A percentile compares a stretch with the other conserved stretches of the same genome.
phyloP scores from a whole-genome alignment of 805 yeast species.

The Lachancea nothofagi region DNA sequence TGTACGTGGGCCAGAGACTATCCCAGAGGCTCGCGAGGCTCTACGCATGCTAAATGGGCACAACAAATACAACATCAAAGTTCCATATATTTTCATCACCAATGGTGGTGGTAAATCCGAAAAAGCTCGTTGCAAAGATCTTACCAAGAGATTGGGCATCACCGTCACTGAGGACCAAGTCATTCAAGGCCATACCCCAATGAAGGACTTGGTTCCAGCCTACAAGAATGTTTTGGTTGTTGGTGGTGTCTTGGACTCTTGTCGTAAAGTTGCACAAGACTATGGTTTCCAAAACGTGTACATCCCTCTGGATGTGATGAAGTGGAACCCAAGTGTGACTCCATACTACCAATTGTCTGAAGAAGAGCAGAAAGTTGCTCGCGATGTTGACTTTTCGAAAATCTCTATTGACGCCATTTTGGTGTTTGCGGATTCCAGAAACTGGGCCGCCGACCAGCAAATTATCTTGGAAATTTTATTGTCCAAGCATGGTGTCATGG shows the following conservation, averaged over 20 bases:
- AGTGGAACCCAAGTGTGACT: slow-evolving; percentile 81
- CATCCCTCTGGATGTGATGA: slow-evolving; percentile 75
- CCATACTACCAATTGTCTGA: slow-evolving; percentile 78
- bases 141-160: slow-evolving; percentile 53
- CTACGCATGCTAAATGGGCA: slow-evolving; percentile 67
- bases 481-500: slow-evolving; percentile 77
- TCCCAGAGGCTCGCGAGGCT: slow-evolving; percentile 75
- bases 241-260: slow-evolving; percentile 83
- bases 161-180: slow-evolving; percentile 71
- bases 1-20: slow-evolving; percentile 76
- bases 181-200: slow-evolving; percentile 91
- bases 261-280: slow-evolving; percentile 74
- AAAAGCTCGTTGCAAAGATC: slow-evolving; percentile 62
- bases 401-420: slow-evolving; percentile 70
- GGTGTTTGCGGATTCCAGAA: slow-evolving; percentile 87
- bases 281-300: slow-evolving; percentile 82
- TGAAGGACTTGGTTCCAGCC: slow-evolving; percentile 68
- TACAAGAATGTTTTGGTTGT: slow-evolving; percentile 76
- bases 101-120: slow-evolving; percentile 93
- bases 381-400: slow-evolving; percentile 58
- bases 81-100: slow-evolving; percentile 81
- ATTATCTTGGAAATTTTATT: slow-evolving; percentile 75
- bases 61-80: slow-evolving; percentile 68
- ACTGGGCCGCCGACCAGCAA: slow-evolving; percentile 92
- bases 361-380: slow-evolving; percentile 54